Base-by-base conservation (phyloP, 495 filamentous ascomycete species). In the Darksidea phi region DNA sequence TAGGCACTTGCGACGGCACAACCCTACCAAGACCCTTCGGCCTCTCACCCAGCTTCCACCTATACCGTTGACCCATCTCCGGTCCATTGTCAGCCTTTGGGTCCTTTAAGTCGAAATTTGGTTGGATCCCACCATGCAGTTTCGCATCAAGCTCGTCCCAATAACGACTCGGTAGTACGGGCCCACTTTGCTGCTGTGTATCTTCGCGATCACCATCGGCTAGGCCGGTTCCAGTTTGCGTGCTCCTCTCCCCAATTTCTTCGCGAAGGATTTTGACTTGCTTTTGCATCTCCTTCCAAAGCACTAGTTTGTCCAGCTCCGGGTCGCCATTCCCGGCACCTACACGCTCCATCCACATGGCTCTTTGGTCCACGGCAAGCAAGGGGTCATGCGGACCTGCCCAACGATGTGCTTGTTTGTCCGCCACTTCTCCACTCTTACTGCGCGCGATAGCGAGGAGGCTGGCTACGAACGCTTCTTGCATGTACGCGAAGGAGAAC, bases 231-330 rank as follows among this genome's bases (percentile, higher is more conserved):
- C 4, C 13, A 13, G 41, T 13, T 43, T 20, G 3, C 6, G 41
- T 43, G 8, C 34, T 28, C 42, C 56, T 53, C n/a, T 53, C 41
- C 11, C 57, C 72, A 62, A 78, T 54, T 57, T 77, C 75, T 54
- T 77, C 72, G 38, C 70, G 59, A 38, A 78, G 48, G 28, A 73
- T 67, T 50, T 67, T 57, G 11, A 78, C 61, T 55, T 76, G 75
- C 63, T 73, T 74, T 67, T 75, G 73, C 2, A 78, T 69, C 59
- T 72, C 73, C 18, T 70, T 56, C 76, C 76, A 78, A 8, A 78
- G 59, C 7, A 75, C 54, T 41, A 71, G 69, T 8, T 64, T 57
- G 5, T 74, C 68, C 25, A 78, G 48, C 0, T 61, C 58, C 7
- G 51, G 18, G 23, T 65, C 60, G 7, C 53, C 53, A 18, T 36